Evolutionary conservation across 1,284 basidiomycete genomes (phyloP).

Genomic region (Cutaneotrichosporon sp.): DNA sequence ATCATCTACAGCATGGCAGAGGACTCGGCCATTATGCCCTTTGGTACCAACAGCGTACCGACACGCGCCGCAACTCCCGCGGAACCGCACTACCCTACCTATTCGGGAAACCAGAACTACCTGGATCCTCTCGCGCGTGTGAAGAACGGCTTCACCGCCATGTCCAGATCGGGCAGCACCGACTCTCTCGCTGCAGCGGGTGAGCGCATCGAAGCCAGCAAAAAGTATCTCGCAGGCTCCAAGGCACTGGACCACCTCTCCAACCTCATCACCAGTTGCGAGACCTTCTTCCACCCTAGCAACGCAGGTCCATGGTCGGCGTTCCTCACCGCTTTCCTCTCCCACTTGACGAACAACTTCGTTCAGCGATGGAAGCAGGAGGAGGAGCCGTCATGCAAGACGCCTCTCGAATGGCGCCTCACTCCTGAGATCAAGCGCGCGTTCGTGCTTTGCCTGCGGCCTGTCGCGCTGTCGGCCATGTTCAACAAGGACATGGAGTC

Average conservation of each 20-base stretch:
- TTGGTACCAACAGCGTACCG: slow-evolving; percentile 38
- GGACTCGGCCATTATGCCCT: slow-evolving; percentile 63
- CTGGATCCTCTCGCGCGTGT: slow-evolving; percentile 28
- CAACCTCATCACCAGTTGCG: slow-evolving; percentile 85
- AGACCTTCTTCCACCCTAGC: slow-evolving; percentile 61
- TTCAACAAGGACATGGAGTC: slow-evolving; percentile 74
- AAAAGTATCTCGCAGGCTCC: slow-evolving; percentile 74
- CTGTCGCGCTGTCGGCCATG: slow-evolving; percentile 88
- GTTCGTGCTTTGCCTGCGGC: slow-evolving; percentile 79
- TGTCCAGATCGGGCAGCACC: slow-evolving; percentile 51
- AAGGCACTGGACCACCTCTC: slow-evolving; percentile 86
- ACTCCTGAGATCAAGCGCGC: slow-evolving; percentile 77
- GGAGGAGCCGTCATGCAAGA: slow-evolving; percentile 73
- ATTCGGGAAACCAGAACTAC: slow-evolving; percentile 15
- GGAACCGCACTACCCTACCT: slow-evolving; percentile 12
- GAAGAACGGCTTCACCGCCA: slow-evolving; percentile 43
- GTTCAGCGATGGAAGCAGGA: slow-evolving; percentile 80
- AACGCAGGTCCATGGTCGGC: slow-evolving; percentile 56
- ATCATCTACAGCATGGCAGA: slow-evolving; percentile 88
- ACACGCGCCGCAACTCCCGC: slow-evolving; percentile 59
- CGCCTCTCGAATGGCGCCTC: slow-evolving; percentile 68
- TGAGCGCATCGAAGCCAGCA: slow-evolving; percentile 42
- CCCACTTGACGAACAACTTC: slow-evolving; percentile 81
- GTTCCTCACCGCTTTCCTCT: slow-evolving; percentile 69
- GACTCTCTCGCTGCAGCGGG: slow-evolving; percentile 49